Conservation (phyloP, 1,284 basidiomycete genomes). For the Rhodotorula sp. region DNA sequence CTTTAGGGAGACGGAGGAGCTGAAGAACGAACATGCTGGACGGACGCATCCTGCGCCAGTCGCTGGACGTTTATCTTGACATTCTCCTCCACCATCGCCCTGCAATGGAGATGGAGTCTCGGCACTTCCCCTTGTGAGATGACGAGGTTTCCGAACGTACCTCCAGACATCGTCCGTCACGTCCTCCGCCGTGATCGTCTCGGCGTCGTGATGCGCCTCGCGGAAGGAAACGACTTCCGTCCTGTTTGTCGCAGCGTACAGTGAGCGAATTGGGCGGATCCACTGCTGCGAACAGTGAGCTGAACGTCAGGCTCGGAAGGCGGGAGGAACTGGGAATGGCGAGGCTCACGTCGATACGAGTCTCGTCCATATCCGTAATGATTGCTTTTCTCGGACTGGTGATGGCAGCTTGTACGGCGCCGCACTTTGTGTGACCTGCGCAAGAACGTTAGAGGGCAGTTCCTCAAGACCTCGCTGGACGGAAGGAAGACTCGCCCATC, state of each 20-base stretch:
- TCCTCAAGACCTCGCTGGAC: no score
- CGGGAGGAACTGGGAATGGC: background rate
- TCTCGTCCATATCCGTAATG: constrained; percentile 17
- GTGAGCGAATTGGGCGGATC: constrained; percentile 32
- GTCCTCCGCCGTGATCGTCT: constrained; percentile 11
- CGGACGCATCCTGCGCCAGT: constrained; percentile 22
- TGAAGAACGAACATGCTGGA: constrained; percentile 9
- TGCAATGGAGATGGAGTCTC: background rate
- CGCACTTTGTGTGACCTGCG: constrained; percentile 33
- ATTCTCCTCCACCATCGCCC: constrained; percentile 40
- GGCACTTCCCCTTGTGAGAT: background rate
- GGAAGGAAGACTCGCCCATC: constrained; percentile 4
- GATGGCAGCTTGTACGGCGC: constrained; percentile 36
- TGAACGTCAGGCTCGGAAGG: accelerated
- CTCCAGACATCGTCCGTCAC: constrained; percentile 29
- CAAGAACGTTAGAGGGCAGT: background rate
- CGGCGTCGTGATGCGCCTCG: background rate
- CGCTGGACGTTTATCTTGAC: constrained; percentile 29
- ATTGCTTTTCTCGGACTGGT: constrained; percentile 4
- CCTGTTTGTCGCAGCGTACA: constrained; percentile 25
- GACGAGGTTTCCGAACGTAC: background rate
- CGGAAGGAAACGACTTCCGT: constrained; percentile 33
- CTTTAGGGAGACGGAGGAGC: no score
- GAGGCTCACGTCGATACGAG: constrained; percentile 16
- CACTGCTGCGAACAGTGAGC: constrained; percentile 14